Base-by-base conservation (phyloP, 1,284 basidiomycete species). In the Trichosporon inkin region DNA sequence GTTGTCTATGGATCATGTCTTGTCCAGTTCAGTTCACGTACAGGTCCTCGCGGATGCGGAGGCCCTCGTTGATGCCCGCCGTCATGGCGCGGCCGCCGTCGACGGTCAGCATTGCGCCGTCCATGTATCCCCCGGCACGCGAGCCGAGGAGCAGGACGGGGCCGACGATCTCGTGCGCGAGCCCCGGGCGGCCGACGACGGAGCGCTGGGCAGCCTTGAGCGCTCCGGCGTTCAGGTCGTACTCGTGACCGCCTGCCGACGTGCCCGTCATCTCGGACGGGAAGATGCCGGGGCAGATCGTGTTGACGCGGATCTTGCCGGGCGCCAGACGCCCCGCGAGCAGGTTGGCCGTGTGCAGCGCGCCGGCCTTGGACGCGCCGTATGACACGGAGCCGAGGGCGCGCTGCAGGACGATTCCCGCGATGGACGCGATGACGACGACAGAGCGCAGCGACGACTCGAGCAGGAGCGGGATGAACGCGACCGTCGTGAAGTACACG, bases 341-440 rank as follows among this genome's bases (percentile, higher is more conserved):
- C 32, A 71, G 66, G 37, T 65, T 64, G 44, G 69, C 68, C 5
- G 72, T 67, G 57, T 72, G 71, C 38, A 71, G 60, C 14, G 69
- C 63, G n/a, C 56, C 69, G 3, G 68, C 77, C 67, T 78, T 78
- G 38, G 74, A 74, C 7, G 68, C 70, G 32, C 71, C 67, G 62
- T 78, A 78, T n/a, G 74, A 72, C 7, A 76, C 62, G 3, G 62
- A 63, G n/a, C 64, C 64, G 37, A 66, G 44, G 10, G 57, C 57
- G 51, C 75, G 67, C 58, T 76, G 74, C 41, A 72, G 70, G 22
- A 71, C 69, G 24, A 71, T 62, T 13, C 70, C 74, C 1, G 73
- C 76, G 47, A 78, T 72, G 10, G 72, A 75, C 2, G 74, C 71
- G 41, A 78, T 76, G 51, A 74, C 68, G 57, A 74, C 61, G n/a